phyloP scores from a whole-genome alignment of 768 basidiomycete species.

The Termitomyces sp. region DNA sequence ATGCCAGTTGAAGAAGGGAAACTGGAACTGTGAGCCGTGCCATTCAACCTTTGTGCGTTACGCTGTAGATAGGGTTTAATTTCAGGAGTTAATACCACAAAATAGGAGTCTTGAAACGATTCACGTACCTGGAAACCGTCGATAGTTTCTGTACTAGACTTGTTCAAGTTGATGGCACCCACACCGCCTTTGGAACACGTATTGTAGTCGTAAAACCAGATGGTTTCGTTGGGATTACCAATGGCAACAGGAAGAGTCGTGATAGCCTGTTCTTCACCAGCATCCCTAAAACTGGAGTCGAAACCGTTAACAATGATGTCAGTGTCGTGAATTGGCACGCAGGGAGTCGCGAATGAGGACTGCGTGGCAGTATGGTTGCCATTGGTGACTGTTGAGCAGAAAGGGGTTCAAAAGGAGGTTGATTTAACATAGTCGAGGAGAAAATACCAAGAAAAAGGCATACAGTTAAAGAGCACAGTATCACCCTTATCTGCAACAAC shows the following conservation, averaged over 20 bases:
- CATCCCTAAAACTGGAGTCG: slow-evolving; percentile 47
- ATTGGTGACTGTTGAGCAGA: slow-evolving; percentile 36
- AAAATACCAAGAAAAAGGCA: slow-evolving; percentile 7
- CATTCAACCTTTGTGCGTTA: slow-evolving; percentile 55
- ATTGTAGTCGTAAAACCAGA: slow-evolving; percentile 60
- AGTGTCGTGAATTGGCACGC: slow-evolving; percentile 44
- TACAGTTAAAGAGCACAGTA: slow-evolving; percentile 55
- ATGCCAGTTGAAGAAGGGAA: neutral
- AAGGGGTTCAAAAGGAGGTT: too few species aligned
- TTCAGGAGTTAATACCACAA: neutral
- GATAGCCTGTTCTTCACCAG: slow-evolving; percentile 41
- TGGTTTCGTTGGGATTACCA: slow-evolving; percentile 36
- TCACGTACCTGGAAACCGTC: slow-evolving; percentile 38
- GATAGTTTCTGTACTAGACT: slow-evolving; percentile 35
- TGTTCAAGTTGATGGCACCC: slow-evolving; percentile 56
- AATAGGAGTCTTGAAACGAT: neutral
- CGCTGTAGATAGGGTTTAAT: slow-evolving; percentile 29
- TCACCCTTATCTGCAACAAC: slow-evolving; percentile 46
- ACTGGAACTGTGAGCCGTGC: slow-evolving; percentile 28
- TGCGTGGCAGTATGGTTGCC: slow-evolving; percentile 55
- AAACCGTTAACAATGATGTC: slow-evolving; percentile 55
- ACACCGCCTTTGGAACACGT: slow-evolving; percentile 57
- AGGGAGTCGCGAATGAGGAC: slow-evolving; percentile 53
- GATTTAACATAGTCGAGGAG: neutral
- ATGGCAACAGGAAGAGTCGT: slow-evolving; percentile 45